These are phyloP conservation scores for Cercospora sp. DNA, from an alignment of 2,329 filamentous ascomycete species.

Conservation along the genomic window DNA sequence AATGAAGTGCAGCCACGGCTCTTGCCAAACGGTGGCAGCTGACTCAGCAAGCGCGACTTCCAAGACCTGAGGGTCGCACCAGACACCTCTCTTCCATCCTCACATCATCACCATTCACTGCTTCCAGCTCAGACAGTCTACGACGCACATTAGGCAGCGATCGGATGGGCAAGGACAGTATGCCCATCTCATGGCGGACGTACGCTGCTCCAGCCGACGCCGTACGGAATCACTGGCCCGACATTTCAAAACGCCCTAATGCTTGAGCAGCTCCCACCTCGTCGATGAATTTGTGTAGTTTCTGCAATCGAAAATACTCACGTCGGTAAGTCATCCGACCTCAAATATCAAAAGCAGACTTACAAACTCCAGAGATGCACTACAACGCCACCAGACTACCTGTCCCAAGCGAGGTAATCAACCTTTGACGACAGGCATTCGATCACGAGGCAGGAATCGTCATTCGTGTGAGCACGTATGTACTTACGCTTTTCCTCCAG, in stretches of 20 bases:
- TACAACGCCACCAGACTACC: slow-evolving; percentile 5
- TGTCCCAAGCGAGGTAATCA: slow-evolving; percentile 6
- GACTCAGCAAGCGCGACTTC: not conserved
- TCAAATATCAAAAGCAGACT: not conserved
- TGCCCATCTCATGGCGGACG: not conserved
- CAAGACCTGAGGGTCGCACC: not conserved
- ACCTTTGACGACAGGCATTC: not conserved
- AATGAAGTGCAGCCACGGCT: not conserved
- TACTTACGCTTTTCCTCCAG: not conserved
- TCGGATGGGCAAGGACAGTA: not conserved
- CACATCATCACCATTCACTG: not conserved
- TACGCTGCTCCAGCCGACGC: not conserved
- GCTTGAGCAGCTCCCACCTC: not conserved
- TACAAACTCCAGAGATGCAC: slow-evolving; percentile 7
- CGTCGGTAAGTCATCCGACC: not conserved
- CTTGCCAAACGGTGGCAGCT: not conserved
- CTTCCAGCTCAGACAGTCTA: not conserved
- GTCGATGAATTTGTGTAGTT: not conserved
- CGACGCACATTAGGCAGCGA: not conserved
- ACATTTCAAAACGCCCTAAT: not conserved
- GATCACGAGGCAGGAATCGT: slow-evolving; percentile 6
- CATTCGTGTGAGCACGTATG: slow-evolving; percentile 11
- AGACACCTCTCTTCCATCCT: not conserved
- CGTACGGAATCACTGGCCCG: not conserved
- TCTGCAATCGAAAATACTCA: not conserved